Conservation (phyloP, 2,329 filamentous ascomycete species). For the Colletotrichum nymphaeae region DNA sequence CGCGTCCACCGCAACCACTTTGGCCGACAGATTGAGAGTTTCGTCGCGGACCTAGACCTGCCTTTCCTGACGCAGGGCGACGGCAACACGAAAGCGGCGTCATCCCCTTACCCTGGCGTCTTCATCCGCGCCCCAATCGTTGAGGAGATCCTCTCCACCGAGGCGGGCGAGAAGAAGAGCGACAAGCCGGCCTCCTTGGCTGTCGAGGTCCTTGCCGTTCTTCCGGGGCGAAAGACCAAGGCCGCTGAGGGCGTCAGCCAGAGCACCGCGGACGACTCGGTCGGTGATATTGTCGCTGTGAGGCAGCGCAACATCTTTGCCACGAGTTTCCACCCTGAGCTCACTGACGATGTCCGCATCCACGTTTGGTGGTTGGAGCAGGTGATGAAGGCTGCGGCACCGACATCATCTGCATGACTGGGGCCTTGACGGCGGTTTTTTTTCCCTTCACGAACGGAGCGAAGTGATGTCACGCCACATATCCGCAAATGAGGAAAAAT, state of each 20-base stretch:
- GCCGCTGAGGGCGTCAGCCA: conserved; percentile 48
- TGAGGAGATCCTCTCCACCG: conserved; percentile 75
- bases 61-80: conserved; percentile 69
- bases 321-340: conserved; percentile 94
- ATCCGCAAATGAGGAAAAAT: not conserved
- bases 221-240: conserved; percentile 56
- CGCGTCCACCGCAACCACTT: conserved; percentile 95
- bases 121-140: conserved; percentile 97
- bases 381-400: conserved; percentile 44
- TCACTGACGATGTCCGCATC: conserved; percentile 88
- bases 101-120: conserved; percentile 78
- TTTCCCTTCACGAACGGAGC: not conserved
- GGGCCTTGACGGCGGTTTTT: too few relatives aligned
- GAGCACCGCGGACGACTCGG: conserved; percentile 52
- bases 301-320: conserved; percentile 92
- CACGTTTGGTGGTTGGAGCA: conserved; percentile 93
- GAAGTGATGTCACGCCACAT: not conserved
- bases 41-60: conserved; percentile 79
- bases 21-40: conserved; percentile 91
- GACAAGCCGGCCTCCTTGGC: conserved; percentile 42
- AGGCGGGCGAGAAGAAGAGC: conserved; percentile 36
- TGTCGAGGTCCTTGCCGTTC: conserved; percentile 62
- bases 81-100: conserved; percentile 33
- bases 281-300: conserved; percentile 86
- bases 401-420: conserved; percentile 18